Evolutionary conservation across 495 filamentous ascomycete species (phyloP), one percentile per base, ranked within the genome.

Genomic region (Trichocladium uniseriatum): DNA sequence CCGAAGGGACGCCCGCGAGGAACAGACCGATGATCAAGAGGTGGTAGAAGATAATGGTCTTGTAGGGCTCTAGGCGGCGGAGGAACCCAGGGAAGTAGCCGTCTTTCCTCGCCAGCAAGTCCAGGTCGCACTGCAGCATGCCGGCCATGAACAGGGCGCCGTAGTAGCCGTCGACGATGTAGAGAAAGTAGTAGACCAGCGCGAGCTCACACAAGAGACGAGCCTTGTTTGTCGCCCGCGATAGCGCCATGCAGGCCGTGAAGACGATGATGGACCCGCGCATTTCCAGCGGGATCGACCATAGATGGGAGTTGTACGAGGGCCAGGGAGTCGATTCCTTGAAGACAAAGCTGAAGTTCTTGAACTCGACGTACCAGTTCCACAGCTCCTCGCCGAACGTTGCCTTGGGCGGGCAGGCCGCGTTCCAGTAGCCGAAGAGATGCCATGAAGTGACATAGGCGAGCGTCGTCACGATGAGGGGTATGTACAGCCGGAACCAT

Each of bases 311-410:
- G 55, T 72, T 69, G 59, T 58, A 64, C 22, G 49, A 53, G 35
- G 68, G 35, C 66, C 63, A 70, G 34, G 50, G 34, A 34, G 41
- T 50, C 2, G 58, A 58, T 21, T 61, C 63, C 46, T 70, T 70
- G 58, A 72, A 78, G 36, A 78, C 50, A 63, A 76, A 79, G 61
- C 67, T 77, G 62, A 77, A 80, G 60, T 78, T 76, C 56, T 79
- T 80, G 63, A 79, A 71, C 58, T 80, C 73, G 34, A 50, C 43
- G 48, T 80, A 80, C 72, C 74, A 78, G 27, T 69, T 70, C 68
- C 65, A 72, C 6, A 77, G 20, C 57, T 78, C 75, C 21, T 67
- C 69, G 16, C 55, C 40, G 54, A 67, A 69, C 21, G 59, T 74
- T 3, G 24, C 41, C 52, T 70, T 62, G 37, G 63, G 54, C 13